Percentiles rank a stretch among this genome's conserved stretches.
Evolutionary conservation across 768 basidiomycete species (phyloP).

Genomic region (Daedaleopsis nitida): DNA sequence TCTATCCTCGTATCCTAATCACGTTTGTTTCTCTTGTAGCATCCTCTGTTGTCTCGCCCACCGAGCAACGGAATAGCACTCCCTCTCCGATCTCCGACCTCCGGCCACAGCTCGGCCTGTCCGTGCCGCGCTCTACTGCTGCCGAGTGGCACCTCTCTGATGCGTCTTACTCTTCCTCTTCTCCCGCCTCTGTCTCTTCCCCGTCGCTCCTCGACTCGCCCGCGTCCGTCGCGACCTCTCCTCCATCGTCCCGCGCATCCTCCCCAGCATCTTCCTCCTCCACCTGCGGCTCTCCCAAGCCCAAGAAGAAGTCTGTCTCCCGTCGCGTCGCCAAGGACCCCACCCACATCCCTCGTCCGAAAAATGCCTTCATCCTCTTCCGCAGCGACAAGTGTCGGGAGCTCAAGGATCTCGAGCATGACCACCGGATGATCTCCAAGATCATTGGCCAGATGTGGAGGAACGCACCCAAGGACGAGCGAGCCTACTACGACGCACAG

Average conservation of each 20-base stretch:
- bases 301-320: constrained; percentile 2
- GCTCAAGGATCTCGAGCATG: constrained; percentile 33
- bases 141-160: constrained; percentile 15
- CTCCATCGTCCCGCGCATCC: constrained; percentile 2
- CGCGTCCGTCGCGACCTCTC: background rate
- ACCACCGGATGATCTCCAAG: constrained; percentile 62
- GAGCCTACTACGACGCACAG: constrained; percentile 48
- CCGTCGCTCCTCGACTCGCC: background rate
- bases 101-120: background rate
- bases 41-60: background rate
- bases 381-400: constrained; percentile 59
- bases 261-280: constrained; percentile 1
- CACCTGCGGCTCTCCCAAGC: background rate
- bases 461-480: constrained; percentile 49
- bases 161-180: background rate
- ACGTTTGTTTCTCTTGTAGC: background rate
- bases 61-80: background rate
- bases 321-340: constrained; percentile 40
- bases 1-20: background rate
- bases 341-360: constrained; percentile 61
- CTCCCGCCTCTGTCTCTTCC: background rate
- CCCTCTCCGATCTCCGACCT: background rate
- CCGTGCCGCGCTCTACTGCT: background rate
- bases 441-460: constrained; percentile 77
- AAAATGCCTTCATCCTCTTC: constrained; percentile 73